Evolutionary conservation across 768 basidiomycete species (phyloP).

Genomic region (Tremella yokohamensis): DNA sequence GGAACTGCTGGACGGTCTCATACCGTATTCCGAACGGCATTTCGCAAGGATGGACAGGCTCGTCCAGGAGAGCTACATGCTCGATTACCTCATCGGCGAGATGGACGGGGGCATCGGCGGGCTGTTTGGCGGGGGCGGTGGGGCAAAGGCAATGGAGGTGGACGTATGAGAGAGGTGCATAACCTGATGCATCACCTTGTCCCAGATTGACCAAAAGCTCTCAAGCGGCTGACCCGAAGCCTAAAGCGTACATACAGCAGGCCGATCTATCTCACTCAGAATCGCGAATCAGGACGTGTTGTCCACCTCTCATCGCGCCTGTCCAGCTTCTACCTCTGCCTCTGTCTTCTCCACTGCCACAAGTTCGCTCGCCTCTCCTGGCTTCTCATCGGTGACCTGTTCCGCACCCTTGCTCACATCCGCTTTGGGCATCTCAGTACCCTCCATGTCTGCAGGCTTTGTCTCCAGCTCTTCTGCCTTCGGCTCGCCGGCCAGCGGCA

Average conservation of each 20-base stretch:
- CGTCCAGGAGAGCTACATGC: constrained; percentile 90
- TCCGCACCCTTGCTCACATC: not conserved
- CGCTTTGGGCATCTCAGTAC: not conserved
- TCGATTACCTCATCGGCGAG: constrained; percentile 64
- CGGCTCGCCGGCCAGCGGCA: not conserved
- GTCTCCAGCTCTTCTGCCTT: not conserved
- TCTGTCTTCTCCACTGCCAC: not conserved
- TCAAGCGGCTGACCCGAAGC: no score
- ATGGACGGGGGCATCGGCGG: constrained; percentile 46
- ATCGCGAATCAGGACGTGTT: no score
- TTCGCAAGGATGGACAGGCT: constrained; percentile 76
- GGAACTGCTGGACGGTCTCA: constrained; percentile 72
- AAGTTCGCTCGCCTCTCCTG: no score
- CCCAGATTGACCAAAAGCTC: no score
- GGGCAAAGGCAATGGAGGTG: constrained; percentile 39
- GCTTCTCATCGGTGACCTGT: not conserved
- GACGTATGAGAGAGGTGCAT: constrained; percentile 8
- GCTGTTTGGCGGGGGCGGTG: constrained; percentile 16
- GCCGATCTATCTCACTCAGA: no score
- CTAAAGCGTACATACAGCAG: no score
- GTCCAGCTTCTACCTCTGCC: not conserved
- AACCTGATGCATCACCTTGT: no score
- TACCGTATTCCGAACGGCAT: constrained; percentile 95
- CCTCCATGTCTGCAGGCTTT: not conserved
- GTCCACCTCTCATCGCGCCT: no score